Evolutionary conservation across 345 rosid species (phyloP).

Genomic region (Acer campestre): DNA sequence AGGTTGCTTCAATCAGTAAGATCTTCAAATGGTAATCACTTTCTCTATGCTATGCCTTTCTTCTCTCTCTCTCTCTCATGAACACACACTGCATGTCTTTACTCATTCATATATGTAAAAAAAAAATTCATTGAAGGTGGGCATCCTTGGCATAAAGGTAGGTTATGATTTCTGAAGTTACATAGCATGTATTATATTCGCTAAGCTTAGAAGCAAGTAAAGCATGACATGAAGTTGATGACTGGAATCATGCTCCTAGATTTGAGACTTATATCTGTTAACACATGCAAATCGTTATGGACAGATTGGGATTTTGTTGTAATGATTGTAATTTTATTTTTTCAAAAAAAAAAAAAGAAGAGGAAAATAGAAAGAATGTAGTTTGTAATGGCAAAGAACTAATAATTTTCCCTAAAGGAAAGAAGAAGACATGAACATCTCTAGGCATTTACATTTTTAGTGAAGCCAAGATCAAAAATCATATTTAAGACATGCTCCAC

Average conservation of each 20-base stretch:
- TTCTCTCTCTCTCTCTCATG: too few relatives aligned
- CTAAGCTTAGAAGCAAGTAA: neutral
- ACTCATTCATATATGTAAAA: neutral
- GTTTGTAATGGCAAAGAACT: neutral
- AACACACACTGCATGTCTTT: neutral
- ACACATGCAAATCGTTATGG: neutral
- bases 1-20: slow-evolving; percentile 57
- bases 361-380: too few relatives aligned
- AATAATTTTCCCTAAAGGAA: neutral
- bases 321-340: too few relatives aligned
- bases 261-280: neutral
- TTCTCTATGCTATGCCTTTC: neutral
- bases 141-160: neutral
- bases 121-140: neutral
- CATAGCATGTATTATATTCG: neutral
- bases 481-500: neutral
- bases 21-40: slow-evolving; percentile 71
- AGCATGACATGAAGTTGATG: neutral
- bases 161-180: neutral
- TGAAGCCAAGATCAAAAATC: neutral
- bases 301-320: neutral
- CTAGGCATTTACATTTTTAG: neutral
- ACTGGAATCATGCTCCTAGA: neutral
- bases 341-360: too few relatives aligned
- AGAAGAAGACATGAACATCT: neutral